Evolutionary conservation across 768 basidiomycete genomes (phyloP).

Genomic region (Coprinellus micaceus): DNA sequence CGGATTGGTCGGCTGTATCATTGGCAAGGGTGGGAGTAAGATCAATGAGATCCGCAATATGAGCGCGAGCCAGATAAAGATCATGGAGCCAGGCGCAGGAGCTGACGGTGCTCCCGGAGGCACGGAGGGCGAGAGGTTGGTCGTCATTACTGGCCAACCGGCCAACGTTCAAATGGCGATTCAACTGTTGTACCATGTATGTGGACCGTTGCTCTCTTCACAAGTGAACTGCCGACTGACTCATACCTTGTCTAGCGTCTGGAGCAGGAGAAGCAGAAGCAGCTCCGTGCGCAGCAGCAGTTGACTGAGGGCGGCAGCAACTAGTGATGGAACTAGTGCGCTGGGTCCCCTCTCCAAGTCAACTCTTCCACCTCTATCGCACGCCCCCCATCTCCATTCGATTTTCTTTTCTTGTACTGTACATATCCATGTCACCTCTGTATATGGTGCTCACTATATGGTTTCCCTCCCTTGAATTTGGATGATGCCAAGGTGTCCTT

Average conservation of each 20-base stretch:
- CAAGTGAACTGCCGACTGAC: neutral
- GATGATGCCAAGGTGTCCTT: no score
- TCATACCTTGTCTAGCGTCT: slow-evolving; percentile 49
- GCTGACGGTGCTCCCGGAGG: slow-evolving; percentile 68
- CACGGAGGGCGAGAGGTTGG: slow-evolving; percentile 84
- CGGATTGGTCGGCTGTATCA: slow-evolving; percentile 94
- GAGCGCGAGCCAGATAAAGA: slow-evolving; percentile 95
- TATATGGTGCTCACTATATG: no score
- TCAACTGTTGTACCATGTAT: slow-evolving; percentile 80
- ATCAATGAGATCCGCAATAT: slow-evolving; percentile 98
- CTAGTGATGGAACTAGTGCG: no score
- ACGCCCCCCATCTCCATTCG: no score
- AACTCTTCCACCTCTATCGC: no score
- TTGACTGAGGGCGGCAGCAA: slow-evolving; percentile 1
- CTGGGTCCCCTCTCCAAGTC: no score
- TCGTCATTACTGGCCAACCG: slow-evolving; percentile 95
- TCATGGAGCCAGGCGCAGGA: slow-evolving; percentile 91
- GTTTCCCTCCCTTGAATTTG: neutral
- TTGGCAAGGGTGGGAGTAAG: slow-evolving; percentile 96
- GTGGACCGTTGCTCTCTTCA: slow-evolving; percentile 22
- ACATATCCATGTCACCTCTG: neutral
- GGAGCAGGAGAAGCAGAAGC: slow-evolving; percentile 89
- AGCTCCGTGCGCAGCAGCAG: slow-evolving; percentile 42
- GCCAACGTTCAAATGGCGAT: slow-evolving; percentile 96
- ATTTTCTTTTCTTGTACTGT: neutral